Evolutionary conservation across 192 early-diverging fungal species (phyloP).

Genomic region (Piromyces finnis): DNA sequence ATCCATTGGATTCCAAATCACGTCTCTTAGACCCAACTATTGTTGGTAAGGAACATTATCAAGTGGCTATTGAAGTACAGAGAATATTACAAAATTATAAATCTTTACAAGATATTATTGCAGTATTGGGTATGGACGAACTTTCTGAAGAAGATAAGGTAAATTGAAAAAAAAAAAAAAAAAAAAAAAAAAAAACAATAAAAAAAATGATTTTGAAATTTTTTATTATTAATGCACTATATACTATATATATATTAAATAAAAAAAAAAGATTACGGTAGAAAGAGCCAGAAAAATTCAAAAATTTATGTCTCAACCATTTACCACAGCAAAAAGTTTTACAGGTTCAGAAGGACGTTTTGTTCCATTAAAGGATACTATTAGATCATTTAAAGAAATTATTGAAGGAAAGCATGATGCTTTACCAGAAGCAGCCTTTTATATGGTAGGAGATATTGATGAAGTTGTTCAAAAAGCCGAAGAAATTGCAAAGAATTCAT

Average conservation of each 20-base stretch:
- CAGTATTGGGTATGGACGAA: slow-evolving; percentile 99
- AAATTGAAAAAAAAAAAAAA: too few relatives aligned
- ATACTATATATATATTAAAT: too few relatives aligned
- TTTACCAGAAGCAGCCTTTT: slow-evolving; percentile 91
- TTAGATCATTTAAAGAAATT: slow-evolving; percentile 95
- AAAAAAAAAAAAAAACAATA: too few relatives aligned
- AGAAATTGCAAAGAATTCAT: slow-evolving; percentile 44
- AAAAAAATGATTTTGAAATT: too few relatives aligned
- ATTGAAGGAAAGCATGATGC: slow-evolving; percentile 89
- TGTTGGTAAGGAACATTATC: slow-evolving; percentile 87
- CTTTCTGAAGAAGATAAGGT: slow-evolving; percentile 98
- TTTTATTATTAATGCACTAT: too few relatives aligned
- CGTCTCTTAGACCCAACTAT: slow-evolving; percentile 95
- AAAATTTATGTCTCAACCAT: slow-evolving; percentile 97
- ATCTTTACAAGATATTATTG: slow-evolving; percentile 98
- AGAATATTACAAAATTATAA: slow-evolving; percentile 97
- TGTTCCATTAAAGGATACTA: slow-evolving; percentile 52
- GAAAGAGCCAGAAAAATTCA: slow-evolving; percentile 99
- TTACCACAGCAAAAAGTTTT: slow-evolving; percentile 77
- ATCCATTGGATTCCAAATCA: slow-evolving; percentile 95
- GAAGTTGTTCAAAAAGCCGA: slow-evolving; percentile 85
- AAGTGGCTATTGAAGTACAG: slow-evolving; percentile 80
- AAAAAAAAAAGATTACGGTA: slow-evolving; percentile 43
- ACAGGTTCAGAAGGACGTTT: background rate
- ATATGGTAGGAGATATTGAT: slow-evolving; percentile 93